Evolutionary conservation across 345 rosid genomes (phyloP), one percentile per base, ranked within the genome.

Genomic region (Ceriops zippeliana): DNA sequence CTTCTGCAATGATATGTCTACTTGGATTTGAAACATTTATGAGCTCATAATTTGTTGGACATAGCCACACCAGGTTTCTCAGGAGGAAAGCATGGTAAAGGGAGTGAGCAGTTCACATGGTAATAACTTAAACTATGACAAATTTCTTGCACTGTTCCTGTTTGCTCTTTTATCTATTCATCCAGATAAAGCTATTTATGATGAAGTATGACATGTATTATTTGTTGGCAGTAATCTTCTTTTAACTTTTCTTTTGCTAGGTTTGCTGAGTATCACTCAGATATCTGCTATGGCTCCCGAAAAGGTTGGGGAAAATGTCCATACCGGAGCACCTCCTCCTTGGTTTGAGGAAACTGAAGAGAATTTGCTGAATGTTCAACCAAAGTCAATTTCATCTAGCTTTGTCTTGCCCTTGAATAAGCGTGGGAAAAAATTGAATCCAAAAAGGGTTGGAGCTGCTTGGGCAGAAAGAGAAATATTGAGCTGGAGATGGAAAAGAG

Each of bases 371-470:
- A 76, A 78, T 70, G 59, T 53, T 65, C 76, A 75, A 71, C 70
- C 67, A 72, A 73, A 70, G 42, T 76, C 75, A 38, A 49, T 77
- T 32, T 79, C 76, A 30, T 79, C 83, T 46, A 82, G 65, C 47
- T 52, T 20, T 64, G 24, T 73, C 46, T 71, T 20, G n/a, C 57
- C 88, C 86, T 79, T 93, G 91, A 75, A 79, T 62, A 81, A 74
- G 51, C 70, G 82, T 11, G 76, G 74, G 66, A 95, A 91, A 75
- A 76, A 87, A 71, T 77, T 92, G 83, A 87, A 95, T 66, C 97
- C 93, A 28, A 89, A 90, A 57, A 86, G 99, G 73, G 98, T 92
- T n/a, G 99, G 99, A 13, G 98, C 97, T 78, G 98, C 93, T 17
- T 95, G 97, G 97, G 98, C 99, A 67, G 98, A 95, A 73, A 72